phyloP scores from a whole-genome alignment of 495 filamentous ascomycete genomes.

The Geoglossum glabrum region DNA sequence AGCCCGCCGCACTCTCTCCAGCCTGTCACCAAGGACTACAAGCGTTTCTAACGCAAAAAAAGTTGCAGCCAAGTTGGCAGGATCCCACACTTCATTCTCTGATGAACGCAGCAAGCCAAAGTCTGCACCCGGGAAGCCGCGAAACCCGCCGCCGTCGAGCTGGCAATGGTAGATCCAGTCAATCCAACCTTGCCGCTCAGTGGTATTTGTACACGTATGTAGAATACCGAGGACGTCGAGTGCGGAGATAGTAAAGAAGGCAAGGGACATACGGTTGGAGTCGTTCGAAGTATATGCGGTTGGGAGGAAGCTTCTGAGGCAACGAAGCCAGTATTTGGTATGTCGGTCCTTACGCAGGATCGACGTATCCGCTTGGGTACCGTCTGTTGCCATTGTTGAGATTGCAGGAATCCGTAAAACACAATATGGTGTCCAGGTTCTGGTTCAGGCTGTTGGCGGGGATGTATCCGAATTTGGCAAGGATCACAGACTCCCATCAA shows the following conservation, averaged over 20 bases:
- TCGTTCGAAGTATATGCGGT: constrained; percentile 67
- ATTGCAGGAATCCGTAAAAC: not conserved
- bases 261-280: constrained; percentile 71
- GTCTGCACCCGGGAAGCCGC: constrained; percentile 37
- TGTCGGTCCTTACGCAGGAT: constrained; percentile 36
- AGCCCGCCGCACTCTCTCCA: constrained; percentile 42
- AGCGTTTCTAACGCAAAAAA: constrained; percentile 68
- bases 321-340: constrained; percentile 82
- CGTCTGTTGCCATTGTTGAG: not conserved
- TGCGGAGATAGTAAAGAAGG: constrained; percentile 68
- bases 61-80: constrained; percentile 67
- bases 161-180: constrained; percentile 62
- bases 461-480: not conserved
- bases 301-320: constrained; percentile 64
- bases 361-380: not conserved
- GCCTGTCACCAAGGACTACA: constrained; percentile 52
- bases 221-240: constrained; percentile 58
- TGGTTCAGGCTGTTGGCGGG: too few species aligned
- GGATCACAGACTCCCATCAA: not conserved
- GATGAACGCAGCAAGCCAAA: constrained; percentile 8
- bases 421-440: too few species aligned
- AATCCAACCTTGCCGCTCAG: constrained; percentile 38
- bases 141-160: constrained; percentile 56
- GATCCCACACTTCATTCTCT: constrained; percentile 43
- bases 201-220: constrained; percentile 29